Evolutionary conservation across 1,284 basidiomycete genomes (phyloP).

Genomic region (Sporisorium sorghi): DNA sequence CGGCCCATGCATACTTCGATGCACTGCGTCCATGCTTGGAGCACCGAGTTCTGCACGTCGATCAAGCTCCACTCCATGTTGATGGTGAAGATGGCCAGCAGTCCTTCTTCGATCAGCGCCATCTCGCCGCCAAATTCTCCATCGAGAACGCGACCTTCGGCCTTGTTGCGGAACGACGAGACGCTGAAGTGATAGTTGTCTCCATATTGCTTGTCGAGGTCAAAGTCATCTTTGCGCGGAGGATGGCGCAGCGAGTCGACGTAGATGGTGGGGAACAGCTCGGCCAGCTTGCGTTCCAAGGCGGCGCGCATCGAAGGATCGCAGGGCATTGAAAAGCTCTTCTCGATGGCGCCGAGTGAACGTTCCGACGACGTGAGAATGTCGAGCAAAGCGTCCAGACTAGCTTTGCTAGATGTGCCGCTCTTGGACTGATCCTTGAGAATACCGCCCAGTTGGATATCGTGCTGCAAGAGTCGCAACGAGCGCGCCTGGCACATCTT

Average conservation of each 20-base stretch:
- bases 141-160: conserved; percentile 61
- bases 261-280: conserved; percentile 67
- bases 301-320: conserved; percentile 77
- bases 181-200: conserved; percentile 79
- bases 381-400: conserved; percentile 75
- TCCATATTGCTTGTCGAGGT: conserved; percentile 77
- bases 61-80: conserved; percentile 87
- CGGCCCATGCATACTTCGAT: conserved; percentile 74
- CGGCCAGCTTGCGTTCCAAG: conserved; percentile 67
- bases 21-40: conserved; percentile 82
- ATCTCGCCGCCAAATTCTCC: conserved; percentile 35
- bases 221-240: conserved; percentile 74
- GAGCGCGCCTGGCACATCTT: conserved; percentile 81
- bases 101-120: conserved; percentile 60
- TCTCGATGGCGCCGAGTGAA: conserved; percentile 75
- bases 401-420: conserved; percentile 70
- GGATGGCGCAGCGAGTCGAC: conserved; percentile 74
- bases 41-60: conserved; percentile 80
- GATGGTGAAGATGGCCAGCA: conserved; percentile 73
- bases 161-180: conserved; percentile 56
- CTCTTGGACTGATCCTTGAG: conserved; percentile 67
- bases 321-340: conserved; percentile 77
- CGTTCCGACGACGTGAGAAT: conserved; percentile 74
- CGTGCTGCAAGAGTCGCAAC: conserved; percentile 74
- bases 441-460: conserved; percentile 60